Base-by-base conservation (phyloP, 352 stramenopile species). In the Phytopythium oedochilum region DNA sequence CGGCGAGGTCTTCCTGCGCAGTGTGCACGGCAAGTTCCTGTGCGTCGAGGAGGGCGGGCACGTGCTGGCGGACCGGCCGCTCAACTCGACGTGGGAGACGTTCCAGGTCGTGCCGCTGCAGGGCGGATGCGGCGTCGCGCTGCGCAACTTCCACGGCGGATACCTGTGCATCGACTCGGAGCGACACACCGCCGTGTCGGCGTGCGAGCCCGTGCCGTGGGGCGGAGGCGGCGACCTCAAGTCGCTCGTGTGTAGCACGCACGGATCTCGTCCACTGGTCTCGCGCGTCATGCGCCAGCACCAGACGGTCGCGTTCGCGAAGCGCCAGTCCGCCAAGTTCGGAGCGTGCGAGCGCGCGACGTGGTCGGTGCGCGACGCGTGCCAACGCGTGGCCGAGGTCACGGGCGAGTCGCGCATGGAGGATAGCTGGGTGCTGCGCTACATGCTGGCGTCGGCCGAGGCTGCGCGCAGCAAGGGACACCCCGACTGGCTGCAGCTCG, bases 61-160 rank as follows among this genome's bases (percentile, higher is more conserved):
- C 2, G 82, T 94, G 57, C 57, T 89, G 31, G 84, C 84, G 0
- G 74, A 94, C 55, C 78, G 84, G 0, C 75, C 48, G 10, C 57
- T 79, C 53, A 89, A 92, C 65, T 94, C 84, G 57, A 94, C 84
- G 29, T 94, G 84, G 84, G 84, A 94, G 53, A 94, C 84, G n/a
- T 92, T 94, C 67, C 76, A 89, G 55, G 73, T 91, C 25, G 70
- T 92, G 53, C 80, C 84, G 36, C 75, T 84, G 40, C 74, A 77
- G 48, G 58, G 20, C 4, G 48, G 64, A 34, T 65, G 23, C 20
- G 78, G 78, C 40, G 75, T 94, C 46, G 81, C 81, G 55, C 68
- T 94, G 45, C 73, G 76, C 38, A 83, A 81, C 50, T 94, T 88
- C 48, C 84, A 94, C 43, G 84, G 84, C 20, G 82, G 78, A 48